phyloP scores from a whole-genome alignment of 2,329 filamentous ascomycete species.

The Alternaria sp. region DNA sequence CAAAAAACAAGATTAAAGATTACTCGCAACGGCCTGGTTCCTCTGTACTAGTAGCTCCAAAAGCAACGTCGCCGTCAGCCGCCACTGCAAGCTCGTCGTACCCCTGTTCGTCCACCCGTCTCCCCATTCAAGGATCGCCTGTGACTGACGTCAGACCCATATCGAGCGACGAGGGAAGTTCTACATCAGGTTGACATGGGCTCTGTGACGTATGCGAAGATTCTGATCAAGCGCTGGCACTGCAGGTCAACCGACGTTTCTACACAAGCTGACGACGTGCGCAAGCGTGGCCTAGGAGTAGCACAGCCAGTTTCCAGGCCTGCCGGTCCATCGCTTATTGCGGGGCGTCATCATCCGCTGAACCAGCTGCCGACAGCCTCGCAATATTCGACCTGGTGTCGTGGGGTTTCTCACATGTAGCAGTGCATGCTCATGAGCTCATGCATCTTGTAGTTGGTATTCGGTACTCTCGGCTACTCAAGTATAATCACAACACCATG shows the following conservation, averaged over 20 bases:
- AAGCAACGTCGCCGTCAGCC: conserved; percentile 14
- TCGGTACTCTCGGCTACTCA: background rate
- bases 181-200: conserved; percentile 14
- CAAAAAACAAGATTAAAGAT: conserved; percentile 55
- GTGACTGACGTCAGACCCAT: conserved; percentile 35
- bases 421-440: background rate
- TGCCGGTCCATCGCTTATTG: conserved; percentile 8
- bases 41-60: conserved; percentile 7
- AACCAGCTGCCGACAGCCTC: background rate
- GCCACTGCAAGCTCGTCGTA: conserved; percentile 22
- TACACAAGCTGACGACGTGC: conserved; percentile 30
- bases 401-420: background rate
- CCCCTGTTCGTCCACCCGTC: conserved; percentile 13
- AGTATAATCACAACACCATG: background rate
- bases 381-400: background rate
- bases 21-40: conserved; percentile 31
- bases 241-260: conserved; percentile 4
- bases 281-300: background rate
- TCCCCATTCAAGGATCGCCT: background rate
- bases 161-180: background rate
- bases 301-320: background rate
- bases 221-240: background rate
- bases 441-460: background rate
- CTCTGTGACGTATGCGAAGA: conserved; percentile 5
- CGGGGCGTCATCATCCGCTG: background rate